Evolutionary conservation across 1,284 basidiomycete genomes (phyloP), one percentile per base, ranked within the genome.

Genomic region (Tausonia pullulans): DNA sequence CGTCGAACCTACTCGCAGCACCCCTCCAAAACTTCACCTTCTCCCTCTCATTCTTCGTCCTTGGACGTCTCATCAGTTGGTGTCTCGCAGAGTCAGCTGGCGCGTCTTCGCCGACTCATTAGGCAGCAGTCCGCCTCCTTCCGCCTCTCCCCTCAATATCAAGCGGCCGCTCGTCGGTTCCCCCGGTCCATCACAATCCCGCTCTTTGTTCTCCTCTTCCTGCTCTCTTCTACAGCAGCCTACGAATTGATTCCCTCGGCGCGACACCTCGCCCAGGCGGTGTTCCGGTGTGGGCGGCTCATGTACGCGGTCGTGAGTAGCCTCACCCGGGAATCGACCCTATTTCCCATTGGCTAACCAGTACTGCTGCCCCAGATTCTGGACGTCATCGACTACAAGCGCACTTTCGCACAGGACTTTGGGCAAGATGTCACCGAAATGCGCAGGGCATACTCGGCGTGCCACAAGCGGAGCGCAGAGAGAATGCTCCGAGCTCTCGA

Each of bases 341-440:
- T 27, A 27, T 27, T 27, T 27, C 27, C 27, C 27, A 27, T 27
- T 27, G 27, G 27, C 27, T 27, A 27, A 27, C 27, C 27, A 27
- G 27, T 27, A 2, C 27, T 27, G 27, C 27, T 27, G 27, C 27
- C 27, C 27, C 27, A 27, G 27, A 27, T 27, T 27, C 27, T 27
- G 39, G 78, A 78, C 64, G 87, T 85, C 3, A 78, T 90, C 62
- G 92, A 96, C 75, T 97, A 96, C 78, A 95, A 95, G 76, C 73
- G 76, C 68, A 87, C 85, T 4, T 86, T 95, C 75, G 76, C 82
- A 41, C 78, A 79, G 68, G 76, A 73, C 62, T 41, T 54, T 63
- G 62, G 53, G 67, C 61, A 54, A 63, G 58, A 58, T 48, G 14
- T 63, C 68, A 43, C 60, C 69, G 2, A 88, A 52, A 78, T 79